These are phyloP conservation scores for Pythium scleroteichum DNA, from an alignment of 352 stramenopile species.

Conservation along the genomic window DNA sequence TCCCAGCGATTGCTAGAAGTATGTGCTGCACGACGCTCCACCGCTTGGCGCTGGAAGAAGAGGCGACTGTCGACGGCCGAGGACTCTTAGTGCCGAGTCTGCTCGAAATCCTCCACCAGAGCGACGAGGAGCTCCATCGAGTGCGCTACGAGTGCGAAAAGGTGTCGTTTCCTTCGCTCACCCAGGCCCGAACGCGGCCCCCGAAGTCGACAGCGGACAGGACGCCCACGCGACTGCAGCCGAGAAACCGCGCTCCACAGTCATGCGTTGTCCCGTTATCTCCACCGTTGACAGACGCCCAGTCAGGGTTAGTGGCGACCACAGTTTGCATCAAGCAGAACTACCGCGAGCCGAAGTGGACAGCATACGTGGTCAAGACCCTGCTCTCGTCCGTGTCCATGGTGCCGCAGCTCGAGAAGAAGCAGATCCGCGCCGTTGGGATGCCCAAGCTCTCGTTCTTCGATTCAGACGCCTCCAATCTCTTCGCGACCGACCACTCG, in stretches of 20 bases:
- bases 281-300: not conserved
- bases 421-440: conserved; percentile 58
- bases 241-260: no score
- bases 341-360: conserved; percentile 69
- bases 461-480: conserved; percentile 27
- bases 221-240: no score
- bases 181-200: no score
- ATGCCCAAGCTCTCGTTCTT: conserved; percentile 49
- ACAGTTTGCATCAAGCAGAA: conserved; percentile 58
- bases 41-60: conserved; percentile 63
- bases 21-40: conserved; percentile 77
- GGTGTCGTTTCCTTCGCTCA: conserved; percentile 40
- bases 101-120: conserved; percentile 53
- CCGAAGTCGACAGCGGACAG: no score
- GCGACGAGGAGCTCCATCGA: conserved; percentile 65
- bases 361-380: conserved; percentile 67
- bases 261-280: no score
- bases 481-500: not conserved
- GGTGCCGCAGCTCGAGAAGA: conserved; percentile 70
- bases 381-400: conserved; percentile 63
- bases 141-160: conserved; percentile 79
- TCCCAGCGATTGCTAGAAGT: conserved; percentile 25
- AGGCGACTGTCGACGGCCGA: conserved; percentile 35
- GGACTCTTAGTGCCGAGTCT: conserved; percentile 54
- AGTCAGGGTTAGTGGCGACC: conserved; percentile 18